A percentile compares a stretch with the other conserved stretches of the same genome.
Evolutionary conservation across 108 stramenopile species (phyloP).

Genomic region (Fragilariopsis cylindrus): DNA sequence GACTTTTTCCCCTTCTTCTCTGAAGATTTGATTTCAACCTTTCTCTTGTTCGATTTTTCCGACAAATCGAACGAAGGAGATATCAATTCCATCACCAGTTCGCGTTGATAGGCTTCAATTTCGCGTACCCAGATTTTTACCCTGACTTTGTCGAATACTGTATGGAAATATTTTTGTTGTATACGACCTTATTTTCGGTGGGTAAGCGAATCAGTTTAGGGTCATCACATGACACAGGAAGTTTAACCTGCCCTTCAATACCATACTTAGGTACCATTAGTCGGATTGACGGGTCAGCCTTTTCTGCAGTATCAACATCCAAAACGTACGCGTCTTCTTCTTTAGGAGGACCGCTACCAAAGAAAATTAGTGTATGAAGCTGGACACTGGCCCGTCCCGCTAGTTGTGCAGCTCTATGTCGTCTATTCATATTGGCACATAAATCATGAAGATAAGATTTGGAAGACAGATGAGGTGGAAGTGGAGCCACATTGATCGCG

Average conservation of each 20-base stretch:
- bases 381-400: conserved; percentile 93
- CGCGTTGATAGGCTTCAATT: conserved; percentile 61
- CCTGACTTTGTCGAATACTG: conserved; percentile 90
- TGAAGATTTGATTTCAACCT: not conserved
- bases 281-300: conserved; percentile 62
- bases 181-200: conserved; percentile 58
- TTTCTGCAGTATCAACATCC: conserved; percentile 73
- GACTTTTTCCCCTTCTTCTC: not conserved
- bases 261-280: conserved; percentile 98
- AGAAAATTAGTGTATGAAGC: conserved; percentile 92
- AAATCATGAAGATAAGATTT: conserved; percentile 92
- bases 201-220: conserved; percentile 59
- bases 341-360: conserved; percentile 68
- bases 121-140: conserved; percentile 78
- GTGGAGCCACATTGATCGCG: conserved; percentile 87
- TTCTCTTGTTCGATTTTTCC: conserved; percentile 9
- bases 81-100: conserved; percentile 73
- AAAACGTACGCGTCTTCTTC: conserved; percentile 95
- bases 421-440: conserved; percentile 94
- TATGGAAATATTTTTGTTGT: conserved; percentile 57
- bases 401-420: conserved; percentile 95
- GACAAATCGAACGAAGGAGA: conserved; percentile 28
- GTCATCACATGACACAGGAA: conserved; percentile 56
- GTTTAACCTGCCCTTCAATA: conserved; percentile 90
- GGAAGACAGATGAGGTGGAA: conserved; percentile 86